Conservation (phyloP, 2,329 filamentous ascomycete genomes). For the Drechslera avenae region DNA sequence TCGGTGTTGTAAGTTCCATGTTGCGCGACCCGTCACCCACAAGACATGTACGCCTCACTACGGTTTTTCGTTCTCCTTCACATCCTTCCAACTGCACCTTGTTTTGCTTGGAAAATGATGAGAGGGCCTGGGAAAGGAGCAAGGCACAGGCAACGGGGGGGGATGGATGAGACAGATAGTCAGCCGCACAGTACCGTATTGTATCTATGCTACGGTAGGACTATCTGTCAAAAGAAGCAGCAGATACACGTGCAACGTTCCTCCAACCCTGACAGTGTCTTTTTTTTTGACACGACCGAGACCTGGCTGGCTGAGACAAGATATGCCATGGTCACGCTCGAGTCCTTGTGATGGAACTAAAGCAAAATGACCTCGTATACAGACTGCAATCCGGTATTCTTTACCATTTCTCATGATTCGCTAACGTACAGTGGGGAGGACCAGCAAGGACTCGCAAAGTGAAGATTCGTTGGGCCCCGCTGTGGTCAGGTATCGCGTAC, state of each 20-base stretch:
- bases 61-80: not conserved
- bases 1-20: not conserved
- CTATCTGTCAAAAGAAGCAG: constrained; percentile 8
- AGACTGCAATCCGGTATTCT: not conserved
- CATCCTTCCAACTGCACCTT: not conserved
- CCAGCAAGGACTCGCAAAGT: not conserved
- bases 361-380: not conserved
- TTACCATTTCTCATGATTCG: not conserved
- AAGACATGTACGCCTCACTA: not conserved
- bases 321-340: constrained; percentile 1
- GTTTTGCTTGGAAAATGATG: too few relatives aligned
- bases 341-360: not conserved
- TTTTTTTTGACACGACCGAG: not conserved
- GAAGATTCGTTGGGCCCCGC: not conserved
- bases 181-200: not conserved
- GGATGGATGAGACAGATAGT: not conserved
- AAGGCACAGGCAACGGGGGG: not conserved
- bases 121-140: too few relatives aligned
- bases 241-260: constrained; percentile 12
- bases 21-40: not conserved
- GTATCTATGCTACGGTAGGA: not conserved
- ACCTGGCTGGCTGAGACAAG: not conserved
- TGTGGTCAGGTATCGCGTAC: not conserved
- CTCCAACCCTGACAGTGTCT: not conserved
- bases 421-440: not conserved